These are phyloP conservation scores for Clonostachys byssicola DNA, from an alignment of 2,329 filamentous ascomycete species.

Conservation along the genomic window DNA sequence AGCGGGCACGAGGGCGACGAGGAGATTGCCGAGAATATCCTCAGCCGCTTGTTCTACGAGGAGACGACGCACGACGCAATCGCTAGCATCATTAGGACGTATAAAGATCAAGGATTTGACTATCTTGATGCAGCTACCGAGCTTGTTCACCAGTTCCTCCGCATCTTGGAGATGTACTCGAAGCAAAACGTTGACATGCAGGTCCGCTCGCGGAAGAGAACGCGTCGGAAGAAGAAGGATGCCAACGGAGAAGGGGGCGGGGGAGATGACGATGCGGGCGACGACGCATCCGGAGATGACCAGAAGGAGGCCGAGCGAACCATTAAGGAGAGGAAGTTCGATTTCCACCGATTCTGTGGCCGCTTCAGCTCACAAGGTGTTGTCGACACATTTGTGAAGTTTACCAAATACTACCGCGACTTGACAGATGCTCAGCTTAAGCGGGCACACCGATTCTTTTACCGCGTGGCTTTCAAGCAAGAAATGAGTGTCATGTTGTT, in stretches of 20 bases:
- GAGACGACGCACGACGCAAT: conserved; percentile 89
- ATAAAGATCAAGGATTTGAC: conserved; percentile 89
- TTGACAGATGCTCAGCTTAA: conserved; percentile 79
- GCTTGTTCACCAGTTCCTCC: conserved; percentile 84
- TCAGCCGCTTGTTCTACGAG: conserved; percentile 97
- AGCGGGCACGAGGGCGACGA: conserved; percentile 87
- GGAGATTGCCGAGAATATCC: conserved; percentile 95
- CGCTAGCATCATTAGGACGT: conserved; percentile 74
- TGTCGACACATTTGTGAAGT: conserved; percentile 82
- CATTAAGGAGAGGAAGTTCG: conserved; percentile 84
- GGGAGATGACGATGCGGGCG: conserved; percentile 54
- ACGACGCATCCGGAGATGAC: conserved; percentile 64
- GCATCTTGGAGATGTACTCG: conserved; percentile 87
- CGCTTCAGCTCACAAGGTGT: conserved; percentile 82
- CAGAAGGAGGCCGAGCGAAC: conserved; percentile 64
- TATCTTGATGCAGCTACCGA: conserved; percentile 93
- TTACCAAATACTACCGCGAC: conserved; percentile 77
- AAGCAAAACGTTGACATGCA: conserved; percentile 95
- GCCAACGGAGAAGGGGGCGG: conserved; percentile 26
- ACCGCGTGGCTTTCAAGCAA: conserved; percentile 91
- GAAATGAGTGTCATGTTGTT: conserved; percentile 86
- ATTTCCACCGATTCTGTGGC: conserved; percentile 78
- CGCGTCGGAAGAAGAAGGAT: conserved; percentile 69
- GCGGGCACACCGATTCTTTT: conserved; percentile 88
- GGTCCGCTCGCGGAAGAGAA: conserved; percentile 74